These are phyloP conservation scores for Talaromyces liani DNA, from an alignment of 495 filamentous ascomycete genomes.

Conservation along the genomic window DNA sequence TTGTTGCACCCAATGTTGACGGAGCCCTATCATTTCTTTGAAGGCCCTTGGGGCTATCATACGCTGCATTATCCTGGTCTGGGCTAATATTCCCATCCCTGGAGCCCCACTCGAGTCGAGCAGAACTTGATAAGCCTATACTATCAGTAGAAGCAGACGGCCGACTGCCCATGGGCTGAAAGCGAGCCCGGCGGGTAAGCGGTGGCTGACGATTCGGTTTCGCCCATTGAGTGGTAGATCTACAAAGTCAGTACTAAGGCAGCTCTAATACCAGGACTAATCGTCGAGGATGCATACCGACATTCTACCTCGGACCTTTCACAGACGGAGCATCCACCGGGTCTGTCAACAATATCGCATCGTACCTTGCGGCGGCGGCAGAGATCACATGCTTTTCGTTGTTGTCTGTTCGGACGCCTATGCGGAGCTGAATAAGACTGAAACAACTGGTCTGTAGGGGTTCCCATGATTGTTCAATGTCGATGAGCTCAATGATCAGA, in stretches of 20 bases:
- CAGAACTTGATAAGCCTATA: background rate
- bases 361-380: background rate
- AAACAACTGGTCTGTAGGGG: background rate
- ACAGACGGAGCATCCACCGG: background rate
- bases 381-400: background rate
- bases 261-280: background rate
- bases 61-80: background rate
- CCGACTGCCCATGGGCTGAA: background rate
- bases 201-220: background rate
- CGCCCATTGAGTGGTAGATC: background rate
- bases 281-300: background rate
- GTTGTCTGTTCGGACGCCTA: background rate
- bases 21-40: background rate
- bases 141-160: background rate
- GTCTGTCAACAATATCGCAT: background rate
- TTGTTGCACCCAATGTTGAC: background rate
- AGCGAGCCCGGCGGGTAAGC: background rate
- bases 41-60: background rate
- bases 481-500: background rate
- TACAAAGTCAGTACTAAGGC: background rate
- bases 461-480: background rate
- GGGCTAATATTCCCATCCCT: background rate
- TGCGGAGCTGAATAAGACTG: background rate
- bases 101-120: background rate
- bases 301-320: background rate